Evolutionary conservation across 1,284 basidiomycete genomes (phyloP).

Genomic region (Athelia psychrophila): DNA sequence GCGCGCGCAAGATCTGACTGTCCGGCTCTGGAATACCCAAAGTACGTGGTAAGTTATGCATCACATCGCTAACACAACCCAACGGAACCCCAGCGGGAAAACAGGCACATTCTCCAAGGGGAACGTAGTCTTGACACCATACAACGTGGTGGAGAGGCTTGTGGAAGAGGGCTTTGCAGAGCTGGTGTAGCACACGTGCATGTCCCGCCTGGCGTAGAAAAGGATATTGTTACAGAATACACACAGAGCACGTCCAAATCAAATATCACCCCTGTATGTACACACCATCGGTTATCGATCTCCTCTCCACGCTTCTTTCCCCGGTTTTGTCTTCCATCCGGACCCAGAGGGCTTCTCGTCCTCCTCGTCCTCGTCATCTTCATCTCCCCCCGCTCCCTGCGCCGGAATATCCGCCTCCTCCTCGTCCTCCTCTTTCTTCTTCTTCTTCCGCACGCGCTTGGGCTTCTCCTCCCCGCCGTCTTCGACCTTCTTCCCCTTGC

Average conservation of each 20-base stretch:
- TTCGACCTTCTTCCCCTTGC: constrained; percentile 50
- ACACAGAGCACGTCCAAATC: not conserved
- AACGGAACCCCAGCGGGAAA: constrained; percentile 45
- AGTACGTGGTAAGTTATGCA: constrained; percentile 51
- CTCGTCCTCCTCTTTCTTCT: constrained; percentile 41
- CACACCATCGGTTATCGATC: constrained; percentile 21
- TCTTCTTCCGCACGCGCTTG: constrained; percentile 23
- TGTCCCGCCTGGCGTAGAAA: not conserved
- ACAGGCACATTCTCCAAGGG: constrained; percentile 64
- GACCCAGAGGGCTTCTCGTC: constrained; percentile 21
- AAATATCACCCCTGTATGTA: no score
- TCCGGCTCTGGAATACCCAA: constrained; percentile 66
- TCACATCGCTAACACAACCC: constrained; percentile 2
- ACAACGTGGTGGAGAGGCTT: constrained; percentile 66
- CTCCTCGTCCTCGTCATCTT: constrained; percentile 23
- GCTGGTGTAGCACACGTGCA: constrained; percentile 46
- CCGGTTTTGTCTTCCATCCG: constrained; percentile 29
- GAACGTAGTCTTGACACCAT: constrained; percentile 70
- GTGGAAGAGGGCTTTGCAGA: constrained; percentile 68
- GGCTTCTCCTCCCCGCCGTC: constrained; percentile 25
- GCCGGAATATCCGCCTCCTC: constrained; percentile 29
- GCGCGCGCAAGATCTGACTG: constrained; percentile 73
- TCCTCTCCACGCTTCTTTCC: constrained; percentile 21
- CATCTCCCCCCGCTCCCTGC: constrained; percentile 17
- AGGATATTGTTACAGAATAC: not conserved